phyloP scores from a whole-genome alignment of 2,329 filamentous ascomycete genomes.

The Fusarium poae region DNA sequence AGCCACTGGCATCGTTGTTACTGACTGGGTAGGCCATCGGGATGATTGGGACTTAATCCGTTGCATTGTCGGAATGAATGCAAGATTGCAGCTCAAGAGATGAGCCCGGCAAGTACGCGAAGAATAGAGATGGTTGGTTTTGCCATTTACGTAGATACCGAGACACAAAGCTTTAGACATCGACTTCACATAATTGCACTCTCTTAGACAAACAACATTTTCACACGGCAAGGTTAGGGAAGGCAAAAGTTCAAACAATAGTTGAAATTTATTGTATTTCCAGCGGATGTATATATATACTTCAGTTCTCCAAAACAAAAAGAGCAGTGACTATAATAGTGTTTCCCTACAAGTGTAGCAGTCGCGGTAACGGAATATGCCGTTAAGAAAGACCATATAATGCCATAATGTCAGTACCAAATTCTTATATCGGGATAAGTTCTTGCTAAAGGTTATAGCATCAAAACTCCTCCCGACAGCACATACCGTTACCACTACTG shows the following conservation, averaged over 20 bases:
- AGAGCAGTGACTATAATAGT: neutral
- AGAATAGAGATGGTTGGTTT: too few species aligned
- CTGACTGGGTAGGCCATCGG: slow-evolving; percentile 89
- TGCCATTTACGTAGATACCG: neutral
- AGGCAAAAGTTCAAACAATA: too few species aligned
- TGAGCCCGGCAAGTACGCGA: neutral
- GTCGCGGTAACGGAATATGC: too few species aligned
- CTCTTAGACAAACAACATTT: neutral
- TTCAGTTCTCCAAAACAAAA: neutral
- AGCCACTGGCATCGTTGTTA: slow-evolving; percentile 88
- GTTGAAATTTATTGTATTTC: neutral
- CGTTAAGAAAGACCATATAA: too few species aligned
- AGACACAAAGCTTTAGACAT: neutral
- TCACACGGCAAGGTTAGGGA: neutral
- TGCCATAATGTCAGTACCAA: too few species aligned
- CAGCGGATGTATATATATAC: neutral
- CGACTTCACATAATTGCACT: neutral
- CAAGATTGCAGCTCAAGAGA: slow-evolving; percentile 67
- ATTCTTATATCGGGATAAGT: too few species aligned
- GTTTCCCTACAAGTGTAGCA: neutral
- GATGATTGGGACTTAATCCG: slow-evolving; percentile 92
- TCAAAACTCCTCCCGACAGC: too few species aligned
- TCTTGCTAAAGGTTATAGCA: too few species aligned
- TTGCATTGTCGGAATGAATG: slow-evolving; percentile 93
- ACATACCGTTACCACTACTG: too few species aligned